Base-by-base conservation (phyloP, 129 eudicot genomes). In the Pittosporum tobira region DNA sequence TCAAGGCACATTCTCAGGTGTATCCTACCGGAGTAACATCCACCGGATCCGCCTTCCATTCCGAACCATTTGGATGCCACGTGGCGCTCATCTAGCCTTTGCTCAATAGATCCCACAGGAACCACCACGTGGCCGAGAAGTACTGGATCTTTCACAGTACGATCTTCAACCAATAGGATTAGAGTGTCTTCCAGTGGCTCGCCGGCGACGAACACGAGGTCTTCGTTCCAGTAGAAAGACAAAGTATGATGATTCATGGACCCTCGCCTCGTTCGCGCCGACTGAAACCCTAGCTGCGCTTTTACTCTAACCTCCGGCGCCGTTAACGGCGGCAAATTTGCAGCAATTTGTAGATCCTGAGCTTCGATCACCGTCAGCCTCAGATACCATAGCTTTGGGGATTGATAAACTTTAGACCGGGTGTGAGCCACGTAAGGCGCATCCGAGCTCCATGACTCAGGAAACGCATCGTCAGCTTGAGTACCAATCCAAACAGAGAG, bases 401-500 rank as follows among this genome's bases (percentile, higher is more conserved):
- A 87, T 71, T 91, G 99, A 59, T 91, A 91, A 16, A 91, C 99
- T 75, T 91, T 91, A 0, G 99, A 76, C 44, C 99, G 81, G 36
- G 99, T 83, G 70, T 78, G 82, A 1, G 77, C 62, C 62, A 83
- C 94, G 47, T 71, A 71, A 12, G 91, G 99, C 11, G 94, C 88
- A 48, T 91, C 99, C 2, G 96, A 68, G 77, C 94, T 73, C 77
- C 84, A 76, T 21, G 99, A 85, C 60, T 91, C 99, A 0, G 96
- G 99, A 26, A 91, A 91, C 1, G 99, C 90, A 49, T 91, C 99
- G 48, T 91, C 99, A 6, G 96, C 94, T 54, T 91, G 99, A 28
- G 99, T 91, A 3, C 99, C 99, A 12, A 91, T 83, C 99, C 99
- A 91, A 45, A 91, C 96, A 0, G 99, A 77, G 23, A 91, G 73